Evolutionary conservation across 2,329 filamentous ascomycete species (phyloP), one percentile per base, ranked within the genome.

Genomic region (Microcyclospora pomicola): DNA sequence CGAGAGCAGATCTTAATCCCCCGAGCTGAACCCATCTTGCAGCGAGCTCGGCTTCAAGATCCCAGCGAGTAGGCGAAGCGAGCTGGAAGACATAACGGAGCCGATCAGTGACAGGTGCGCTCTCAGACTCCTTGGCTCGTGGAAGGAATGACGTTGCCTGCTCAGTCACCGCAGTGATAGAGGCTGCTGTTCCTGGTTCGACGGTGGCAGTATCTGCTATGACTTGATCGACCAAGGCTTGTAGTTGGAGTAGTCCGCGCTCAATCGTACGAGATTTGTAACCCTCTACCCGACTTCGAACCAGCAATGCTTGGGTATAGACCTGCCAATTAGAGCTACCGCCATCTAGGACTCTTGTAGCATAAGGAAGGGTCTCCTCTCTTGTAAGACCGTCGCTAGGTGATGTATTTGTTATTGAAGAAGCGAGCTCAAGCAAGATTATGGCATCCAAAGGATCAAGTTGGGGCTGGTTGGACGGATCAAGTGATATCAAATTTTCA

Each of bases 271-370:
- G 72, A 37, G 87, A 84, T 37, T 77, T 75, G 60, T 92, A 87
- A 0, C 87, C 72, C 60, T 98, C 91, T 38, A 96, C 88, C 12
- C 91, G 73, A 42, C 84, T 93, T 33, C 91, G 74, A 2, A 96
- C 82, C 0, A 98, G 69, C 7, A 98, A 67, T 0, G 86, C 91
- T 55, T 96, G 87, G 0, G 91, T 95, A 56, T 96, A 96, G 27
- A 95, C 80, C 58, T 96, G 91, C 91, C 91, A 98, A 59, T 96
- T 98, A 1, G 85, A 88, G 33, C 82, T 82, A 49, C 88, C 87
- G 43, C 91, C 86, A 7, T 82, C 74, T 1, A 98, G 69, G 0
- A 96, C 91, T 31, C 91, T 76, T 2, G 79, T 80, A 1, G 91
- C 91, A 55, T 88, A 98, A 0, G 91, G 91, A 1, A 93, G 62